A percentile compares a stretch with the other conserved stretches of the same genome.
Evolutionary conservation across 148 eudicot genomes (phyloP).

Genomic region (Fagopyrum tataricum): DNA sequence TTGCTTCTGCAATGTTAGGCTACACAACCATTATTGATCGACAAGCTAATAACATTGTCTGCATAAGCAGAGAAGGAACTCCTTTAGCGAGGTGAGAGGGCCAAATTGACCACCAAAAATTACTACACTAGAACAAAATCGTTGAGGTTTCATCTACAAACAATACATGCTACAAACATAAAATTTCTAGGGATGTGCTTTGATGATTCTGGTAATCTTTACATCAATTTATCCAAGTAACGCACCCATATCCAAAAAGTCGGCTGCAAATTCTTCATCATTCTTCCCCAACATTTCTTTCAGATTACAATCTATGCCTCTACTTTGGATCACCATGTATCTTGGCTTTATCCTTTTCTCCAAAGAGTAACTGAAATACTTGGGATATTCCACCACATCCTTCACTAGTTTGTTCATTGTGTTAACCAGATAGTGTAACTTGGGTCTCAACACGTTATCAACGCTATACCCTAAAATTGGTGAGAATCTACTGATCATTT

Average conservation of each 20-base stretch:
- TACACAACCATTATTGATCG: too few species aligned
- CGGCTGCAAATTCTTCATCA: conserved; percentile 72
- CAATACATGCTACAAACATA: neutral
- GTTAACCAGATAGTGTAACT: conserved; percentile 53
- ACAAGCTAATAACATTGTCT: too few species aligned
- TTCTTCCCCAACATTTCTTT: conserved; percentile 78
- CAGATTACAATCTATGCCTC: conserved; percentile 45
- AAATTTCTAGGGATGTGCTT: neutral
- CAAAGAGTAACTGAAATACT: conserved; percentile 89
- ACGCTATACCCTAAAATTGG: conserved; percentile 80
- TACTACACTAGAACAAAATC: too few species aligned
- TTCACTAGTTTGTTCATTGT: conserved; percentile 58
- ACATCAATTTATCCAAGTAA: conserved; percentile 14
- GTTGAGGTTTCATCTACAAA: neutral
- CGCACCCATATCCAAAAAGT: conserved; percentile 32
- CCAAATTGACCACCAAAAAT: too few species aligned
- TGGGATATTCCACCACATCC: conserved; percentile 66
- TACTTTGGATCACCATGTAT: conserved; percentile 38
- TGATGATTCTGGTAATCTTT: too few species aligned
- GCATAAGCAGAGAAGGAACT: too few species aligned
- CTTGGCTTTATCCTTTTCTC: conserved; percentile 85
- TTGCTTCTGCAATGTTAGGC: too few species aligned
- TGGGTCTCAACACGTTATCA: conserved; percentile 63
- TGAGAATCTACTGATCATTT: conserved; percentile 72
- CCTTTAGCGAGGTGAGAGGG: too few species aligned